Evolutionary conservation across 305 asterid species (phyloP).

Genomic region (Lippia alba): DNA sequence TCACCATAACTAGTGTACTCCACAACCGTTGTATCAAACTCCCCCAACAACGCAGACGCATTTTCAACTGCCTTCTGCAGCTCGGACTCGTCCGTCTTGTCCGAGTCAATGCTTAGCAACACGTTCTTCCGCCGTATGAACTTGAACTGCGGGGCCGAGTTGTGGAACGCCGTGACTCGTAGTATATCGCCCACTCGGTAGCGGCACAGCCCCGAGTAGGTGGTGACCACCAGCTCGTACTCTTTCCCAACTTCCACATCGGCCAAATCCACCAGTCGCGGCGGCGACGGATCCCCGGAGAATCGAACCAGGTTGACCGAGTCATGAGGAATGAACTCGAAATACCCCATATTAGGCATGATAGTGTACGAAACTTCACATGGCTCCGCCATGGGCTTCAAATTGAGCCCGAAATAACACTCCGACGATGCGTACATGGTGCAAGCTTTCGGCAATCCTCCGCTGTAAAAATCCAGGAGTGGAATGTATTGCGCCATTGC

Average conservation of each 20-base stretch:
- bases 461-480: slow-evolving; percentile 68
- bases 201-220: slow-evolving; percentile 67
- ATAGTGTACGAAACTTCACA: slow-evolving; percentile 68
- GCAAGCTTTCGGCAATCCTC: slow-evolving; percentile 64
- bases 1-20: slow-evolving; percentile 79
- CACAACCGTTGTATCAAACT: slow-evolving; percentile 43
- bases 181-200: slow-evolving; percentile 83
- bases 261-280: slow-evolving; percentile 58
- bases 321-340: slow-evolving; percentile 70
- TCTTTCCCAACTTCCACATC: slow-evolving; percentile 66
- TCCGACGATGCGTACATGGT: slow-evolving; percentile 84
- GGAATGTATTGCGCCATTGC: slow-evolving; percentile 88
- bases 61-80: slow-evolving; percentile 61
- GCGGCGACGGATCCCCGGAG: slow-evolving; percentile 44
- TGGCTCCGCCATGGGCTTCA: slow-evolving; percentile 68
- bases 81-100: slow-evolving; percentile 75
- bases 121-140: slow-evolving; percentile 72
- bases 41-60: slow-evolving; percentile 44
- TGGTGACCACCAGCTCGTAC: slow-evolving; percentile 70
- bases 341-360: slow-evolving; percentile 86
- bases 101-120: slow-evolving; percentile 69
- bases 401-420: slow-evolving; percentile 70
- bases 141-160: slow-evolving; percentile 71
- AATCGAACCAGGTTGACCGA: slow-evolving; percentile 31
- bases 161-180: slow-evolving; percentile 61